A percentile compares a stretch with the other conserved stretches of the same genome.
These are phyloP conservation scores for Dothideomycetes sp. DNA, from an alignment of 2,329 filamentous ascomycete species.

Conservation along the genomic window DNA sequence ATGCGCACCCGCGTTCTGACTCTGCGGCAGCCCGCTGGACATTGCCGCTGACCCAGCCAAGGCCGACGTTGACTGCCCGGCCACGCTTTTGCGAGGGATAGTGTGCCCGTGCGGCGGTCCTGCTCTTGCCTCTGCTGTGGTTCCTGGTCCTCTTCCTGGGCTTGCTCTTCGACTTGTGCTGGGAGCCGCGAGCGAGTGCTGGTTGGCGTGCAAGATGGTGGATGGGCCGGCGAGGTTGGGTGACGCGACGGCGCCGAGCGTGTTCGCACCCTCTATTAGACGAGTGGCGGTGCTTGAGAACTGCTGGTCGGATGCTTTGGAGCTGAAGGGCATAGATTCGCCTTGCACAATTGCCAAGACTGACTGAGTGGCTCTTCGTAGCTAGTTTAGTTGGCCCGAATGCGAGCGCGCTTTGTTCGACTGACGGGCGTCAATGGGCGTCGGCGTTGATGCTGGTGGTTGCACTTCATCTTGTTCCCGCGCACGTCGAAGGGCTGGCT, in stretches of 20 bases:
- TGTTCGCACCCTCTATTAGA: constrained; percentile 33
- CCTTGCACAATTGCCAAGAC: no score
- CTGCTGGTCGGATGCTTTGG: constrained; percentile 4
- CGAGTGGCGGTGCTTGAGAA: constrained; percentile 23
- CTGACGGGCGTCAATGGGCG: no score
- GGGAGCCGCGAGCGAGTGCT: no score
- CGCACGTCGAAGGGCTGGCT: no score
- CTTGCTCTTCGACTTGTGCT: neutral
- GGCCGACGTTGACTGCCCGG: constrained; percentile 13
- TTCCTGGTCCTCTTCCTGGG: neutral
- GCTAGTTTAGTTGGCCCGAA: no score
- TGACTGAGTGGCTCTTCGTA: no score
- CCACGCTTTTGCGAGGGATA: constrained; percentile 5
- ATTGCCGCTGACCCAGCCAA: constrained; percentile 14
- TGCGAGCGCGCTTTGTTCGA: no score
- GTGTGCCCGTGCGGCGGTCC: neutral
- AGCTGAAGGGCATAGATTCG: constrained; percentile 12
- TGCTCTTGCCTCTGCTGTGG: neutral
- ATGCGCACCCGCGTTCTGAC: constrained; percentile 25
- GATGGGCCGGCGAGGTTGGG: constrained; percentile 28
- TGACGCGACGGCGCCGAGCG: constrained; percentile 36
- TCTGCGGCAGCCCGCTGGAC: constrained; percentile 8
- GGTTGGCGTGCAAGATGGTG: constrained; percentile 22
- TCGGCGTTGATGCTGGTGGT: no score
- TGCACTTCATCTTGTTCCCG: no score